phyloP scores from a whole-genome alignment of 2,329 filamentous ascomycete genomes.

The Xylaria sp. region DNA sequence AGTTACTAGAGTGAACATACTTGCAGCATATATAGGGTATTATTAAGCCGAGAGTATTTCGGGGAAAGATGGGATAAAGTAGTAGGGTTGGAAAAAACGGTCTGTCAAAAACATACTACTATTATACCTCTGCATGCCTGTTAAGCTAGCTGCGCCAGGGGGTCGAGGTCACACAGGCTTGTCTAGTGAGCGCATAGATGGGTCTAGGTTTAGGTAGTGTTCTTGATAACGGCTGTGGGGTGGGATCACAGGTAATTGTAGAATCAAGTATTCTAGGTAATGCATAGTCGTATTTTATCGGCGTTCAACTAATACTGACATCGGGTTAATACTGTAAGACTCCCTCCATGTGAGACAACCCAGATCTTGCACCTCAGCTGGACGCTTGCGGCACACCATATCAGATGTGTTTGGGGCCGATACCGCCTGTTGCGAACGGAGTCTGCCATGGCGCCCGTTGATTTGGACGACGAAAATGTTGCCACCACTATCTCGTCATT shows the following conservation, averaged over 20 bases:
- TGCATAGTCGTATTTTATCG: not conserved
- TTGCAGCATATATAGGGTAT: not conserved
- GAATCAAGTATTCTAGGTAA: not conserved
- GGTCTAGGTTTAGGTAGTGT: not conserved
- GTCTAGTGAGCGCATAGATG: not conserved
- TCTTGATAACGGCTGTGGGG: slow-evolving; percentile 1
- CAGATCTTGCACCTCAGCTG: not conserved
- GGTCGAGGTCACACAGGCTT: not conserved
- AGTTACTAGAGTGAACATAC: not conserved
- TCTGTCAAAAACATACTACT: not conserved
- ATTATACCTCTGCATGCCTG: slow-evolving; percentile 7
- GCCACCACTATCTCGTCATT: slow-evolving; percentile 15
- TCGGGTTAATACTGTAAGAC: slow-evolving; percentile 3
- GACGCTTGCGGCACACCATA: not conserved
- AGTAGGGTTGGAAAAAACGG: not conserved
- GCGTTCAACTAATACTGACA: not conserved
- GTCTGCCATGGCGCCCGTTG: not conserved
- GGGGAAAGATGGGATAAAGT: not conserved
- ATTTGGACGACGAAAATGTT: not conserved
- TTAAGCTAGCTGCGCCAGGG: slow-evolving; percentile 9
- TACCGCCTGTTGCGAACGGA: slow-evolving; percentile 3
- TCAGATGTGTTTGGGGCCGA: not conserved
- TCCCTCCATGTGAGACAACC: not conserved
- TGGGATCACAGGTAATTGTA: not conserved
- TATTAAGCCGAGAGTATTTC: not conserved